A percentile compares a stretch with the other conserved stretches of the same genome.
phyloP scores from a whole-genome alignment of 352 stramenopile species.

The Ophiocytium majus region DNA sequence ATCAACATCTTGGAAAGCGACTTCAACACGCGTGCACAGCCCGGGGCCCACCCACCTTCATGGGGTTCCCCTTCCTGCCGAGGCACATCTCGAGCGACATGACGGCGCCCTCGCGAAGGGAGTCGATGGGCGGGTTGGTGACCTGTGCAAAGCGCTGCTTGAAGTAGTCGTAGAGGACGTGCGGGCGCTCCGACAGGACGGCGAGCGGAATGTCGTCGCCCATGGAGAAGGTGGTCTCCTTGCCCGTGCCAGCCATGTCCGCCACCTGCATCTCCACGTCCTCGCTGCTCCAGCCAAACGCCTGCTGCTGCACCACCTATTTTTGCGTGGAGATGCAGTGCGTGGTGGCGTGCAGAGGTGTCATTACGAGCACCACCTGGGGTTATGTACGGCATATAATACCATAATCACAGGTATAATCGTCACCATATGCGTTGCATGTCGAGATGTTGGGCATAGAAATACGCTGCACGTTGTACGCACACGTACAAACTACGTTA shows the following conservation, averaged over 20 bases:
- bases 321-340: too few relatives aligned
- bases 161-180: slow-evolving; percentile 93
- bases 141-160: slow-evolving; percentile 86
- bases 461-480: too few relatives aligned
- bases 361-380: too few relatives aligned
- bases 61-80: slow-evolving; percentile 62
- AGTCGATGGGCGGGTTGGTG: slow-evolving; percentile 81
- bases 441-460: too few relatives aligned
- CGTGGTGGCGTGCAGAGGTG: too few relatives aligned
- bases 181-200: slow-evolving; percentile 79
- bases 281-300: slow-evolving; percentile 91
- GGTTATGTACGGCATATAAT: too few relatives aligned
- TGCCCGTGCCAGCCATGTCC: slow-evolving; percentile 75
- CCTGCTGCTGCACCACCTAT: slow-evolving; percentile 59
- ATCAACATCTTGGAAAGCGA: too few relatives aligned
- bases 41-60: slow-evolving; percentile 33
- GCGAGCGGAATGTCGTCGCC: slow-evolving; percentile 78
- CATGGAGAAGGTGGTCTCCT: slow-evolving; percentile 82
- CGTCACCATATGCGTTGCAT: too few relatives aligned
- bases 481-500: too few relatives aligned
- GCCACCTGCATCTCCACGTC: slow-evolving; percentile 90
- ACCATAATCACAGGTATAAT: too few relatives aligned
- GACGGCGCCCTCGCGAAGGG: slow-evolving; percentile 73
- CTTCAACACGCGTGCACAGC: too few relatives aligned
- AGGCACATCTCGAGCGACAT: slow-evolving; percentile 78